Base-by-base conservation (phyloP, 352 stramenopile species). In the Stramenopiles sp. region DNA sequence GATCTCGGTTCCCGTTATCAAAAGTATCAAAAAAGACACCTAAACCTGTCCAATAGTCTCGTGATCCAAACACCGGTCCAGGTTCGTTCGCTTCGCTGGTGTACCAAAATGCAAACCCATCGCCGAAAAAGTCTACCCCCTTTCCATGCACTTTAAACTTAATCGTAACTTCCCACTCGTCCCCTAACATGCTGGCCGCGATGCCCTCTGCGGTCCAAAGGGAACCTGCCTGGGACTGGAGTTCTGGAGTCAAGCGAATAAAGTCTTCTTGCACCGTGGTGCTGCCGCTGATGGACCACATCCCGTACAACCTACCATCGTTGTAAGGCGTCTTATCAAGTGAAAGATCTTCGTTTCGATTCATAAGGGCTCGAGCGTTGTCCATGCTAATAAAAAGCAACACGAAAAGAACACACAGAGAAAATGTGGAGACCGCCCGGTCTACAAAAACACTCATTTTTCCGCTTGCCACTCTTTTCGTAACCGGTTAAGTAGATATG, bases 1-100 rank as follows among this genome's bases (percentile, higher is more conserved):
- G 43, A 25, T 53, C 43, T 53, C 43, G 12, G 43, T 53, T 53
- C 43, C 43, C 43, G 43, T 53, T 53, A 53, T 53, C 43, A 53
- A 53, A 53, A 12, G 43, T 53, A 25, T 53, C 43, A 25, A 53
- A 53, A 53, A 53, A 53, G 12, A 53, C 43, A 12, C 43, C 43
- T 12, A 53, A 25, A 53, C 43, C 43, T 18, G 43, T 53, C 43
- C 43, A 53, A 53, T 53, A 53, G 43, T 53, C 43, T 53, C 43
- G 12, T 12, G 43, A 53, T 18, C 43, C 43, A 25, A 53, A 53
- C 43, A 53, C 43, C 25, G 43, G 43, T 12, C 43, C 43, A 25
- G 12, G 25, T 53, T 53, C 43, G 43, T 53, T 53, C 25, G 43
- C 43, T 25, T 53, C 43, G 43, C 43, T 53, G 25, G 43, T 53